Evolutionary conservation across 2,329 filamentous ascomycete genomes (phyloP).

Genomic region (Fusarium napiforme): DNA sequence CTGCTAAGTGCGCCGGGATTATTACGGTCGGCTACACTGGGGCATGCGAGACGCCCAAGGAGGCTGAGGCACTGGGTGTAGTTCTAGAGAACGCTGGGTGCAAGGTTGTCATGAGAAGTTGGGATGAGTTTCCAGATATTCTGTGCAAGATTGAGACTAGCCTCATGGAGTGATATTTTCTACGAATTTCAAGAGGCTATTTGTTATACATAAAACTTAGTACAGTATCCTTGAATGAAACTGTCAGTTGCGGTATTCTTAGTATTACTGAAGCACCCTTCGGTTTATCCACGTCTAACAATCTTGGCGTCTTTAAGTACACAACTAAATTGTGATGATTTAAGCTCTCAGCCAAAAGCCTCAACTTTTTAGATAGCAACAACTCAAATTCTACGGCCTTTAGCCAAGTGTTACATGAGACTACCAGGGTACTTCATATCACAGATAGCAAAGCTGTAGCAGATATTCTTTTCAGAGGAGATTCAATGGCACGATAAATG

Average conservation of each 20-base stretch:
- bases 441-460: no score
- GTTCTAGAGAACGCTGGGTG: neutral
- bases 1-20: neutral
- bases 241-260: accelerated
- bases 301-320: no score
- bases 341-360: no score
- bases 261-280: neutral
- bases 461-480: no score
- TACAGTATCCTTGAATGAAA: neutral
- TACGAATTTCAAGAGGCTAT: accelerated
- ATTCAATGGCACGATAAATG: neutral
- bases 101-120: neutral
- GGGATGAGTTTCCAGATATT: neutral
- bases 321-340: no score
- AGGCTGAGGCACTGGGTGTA: neutral
- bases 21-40: neutral
- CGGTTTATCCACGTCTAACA: neutral
- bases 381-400: neutral
- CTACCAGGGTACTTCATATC: neutral
- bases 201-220: neutral
- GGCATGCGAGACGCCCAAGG: neutral
- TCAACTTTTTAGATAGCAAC: neutral
- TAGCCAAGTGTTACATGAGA: neutral
- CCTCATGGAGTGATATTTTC: neutral
- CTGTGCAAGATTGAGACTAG: neutral